Evolutionary conservation across 2,329 filamentous ascomycete species (phyloP), one percentile per base, ranked within the genome.

Genomic region (Alternaria arbusti): DNA sequence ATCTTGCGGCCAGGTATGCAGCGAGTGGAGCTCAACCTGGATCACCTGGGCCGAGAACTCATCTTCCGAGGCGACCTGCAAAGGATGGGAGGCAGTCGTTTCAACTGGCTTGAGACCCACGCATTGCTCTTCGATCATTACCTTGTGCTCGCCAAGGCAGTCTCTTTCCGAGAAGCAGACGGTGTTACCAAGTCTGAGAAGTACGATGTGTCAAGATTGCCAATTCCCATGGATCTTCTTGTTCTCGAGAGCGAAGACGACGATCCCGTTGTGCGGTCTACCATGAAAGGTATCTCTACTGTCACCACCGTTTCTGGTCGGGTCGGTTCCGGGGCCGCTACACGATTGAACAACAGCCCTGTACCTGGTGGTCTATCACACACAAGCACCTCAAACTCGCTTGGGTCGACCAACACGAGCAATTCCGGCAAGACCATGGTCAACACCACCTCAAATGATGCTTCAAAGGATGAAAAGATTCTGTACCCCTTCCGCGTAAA

Each of bases 61-160:
- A 91, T 99, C 65, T 91, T 91, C 79, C 89, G 94, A 72, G 96
- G 96, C 61, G 94, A 98, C 71, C 83, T 99, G 61, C 93, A 96
- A 78, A 87, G 96, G 66, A 91, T 94, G 83, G 94, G 95, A 59
- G 92, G 90, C 46, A 96, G 92, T 78, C 90, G 94, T 60, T 96
- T 98, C 76, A 91, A 90, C 67, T 97, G 95, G 91, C 89, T 98
- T 8, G 96, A 99, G 74, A 96, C 93, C 0, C 94, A 97, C 77
- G 94, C 93, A 3, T 87, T 99, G 49, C 86, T 99, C 0, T 98
- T 99, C 75, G 96, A 99, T 74, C 94, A 99, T 80, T 99, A 97
- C 79, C 86, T 99, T 40, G 94, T 99, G 32, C 83, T 99, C 47
- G 92, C 96, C 43, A 99, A 99, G 83, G 85, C 84, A 6, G 86